phyloP scores from a whole-genome alignment of 805 yeast genomes.

The Lachancea sp. region DNA sequence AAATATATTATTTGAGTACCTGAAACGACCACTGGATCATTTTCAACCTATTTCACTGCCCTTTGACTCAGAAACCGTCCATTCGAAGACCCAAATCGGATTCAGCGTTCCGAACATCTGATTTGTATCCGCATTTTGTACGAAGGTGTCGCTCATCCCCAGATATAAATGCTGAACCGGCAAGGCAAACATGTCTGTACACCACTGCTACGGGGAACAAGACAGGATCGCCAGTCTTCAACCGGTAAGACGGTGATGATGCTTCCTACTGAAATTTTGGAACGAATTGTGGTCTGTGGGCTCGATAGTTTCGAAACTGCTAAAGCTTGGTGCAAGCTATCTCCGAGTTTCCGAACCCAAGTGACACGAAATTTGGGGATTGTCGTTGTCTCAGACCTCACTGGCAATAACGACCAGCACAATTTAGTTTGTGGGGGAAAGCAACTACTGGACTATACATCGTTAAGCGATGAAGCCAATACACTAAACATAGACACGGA shows the following conservation, averaged over 20 bases:
- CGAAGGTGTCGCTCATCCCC: background rate
- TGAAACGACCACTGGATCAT: too few species aligned
- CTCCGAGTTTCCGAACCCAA: constrained; percentile 11
- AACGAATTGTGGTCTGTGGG: constrained; percentile 19
- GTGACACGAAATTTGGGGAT: constrained; percentile 21
- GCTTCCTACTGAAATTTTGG: constrained; percentile 26
- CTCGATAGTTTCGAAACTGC: constrained; percentile 22
- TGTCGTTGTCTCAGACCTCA: constrained; percentile 15
- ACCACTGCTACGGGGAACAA: background rate
- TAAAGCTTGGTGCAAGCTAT: constrained; percentile 22
- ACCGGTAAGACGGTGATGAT: background rate
- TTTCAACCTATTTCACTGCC: too few species aligned
- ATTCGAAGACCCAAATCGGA: too few species aligned
- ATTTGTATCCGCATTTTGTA: too few species aligned
- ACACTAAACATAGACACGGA: constrained; percentile 14
- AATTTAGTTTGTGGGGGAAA: background rate
- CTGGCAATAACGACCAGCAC: background rate
- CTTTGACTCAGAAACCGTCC: too few species aligned
- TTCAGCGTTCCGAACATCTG: too few species aligned
- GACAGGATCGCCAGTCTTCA: background rate
- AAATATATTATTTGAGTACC: too few species aligned
- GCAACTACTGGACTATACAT: constrained; percentile 13
- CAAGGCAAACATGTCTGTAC: too few species aligned
- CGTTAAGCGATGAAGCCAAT: constrained; percentile 14
- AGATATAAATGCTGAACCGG: background rate